phyloP scores from a whole-genome alignment of 768 basidiomycete species.

The Lactarius quietus region DNA sequence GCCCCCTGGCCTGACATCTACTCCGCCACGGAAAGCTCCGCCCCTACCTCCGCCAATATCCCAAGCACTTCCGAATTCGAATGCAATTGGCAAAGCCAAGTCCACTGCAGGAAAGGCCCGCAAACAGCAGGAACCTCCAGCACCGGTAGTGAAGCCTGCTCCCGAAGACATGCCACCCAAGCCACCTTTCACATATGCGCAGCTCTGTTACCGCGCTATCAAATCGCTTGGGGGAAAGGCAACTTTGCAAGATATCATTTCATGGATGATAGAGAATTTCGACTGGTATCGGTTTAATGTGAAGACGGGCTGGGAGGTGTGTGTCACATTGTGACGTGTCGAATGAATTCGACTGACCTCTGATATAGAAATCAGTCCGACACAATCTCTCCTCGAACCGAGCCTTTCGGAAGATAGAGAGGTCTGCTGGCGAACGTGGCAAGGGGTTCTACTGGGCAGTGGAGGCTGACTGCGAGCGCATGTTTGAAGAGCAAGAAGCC shows the following conservation, averaged over 20 bases:
- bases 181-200: slow-evolving; percentile 87
- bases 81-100: slow-evolving; percentile 40
- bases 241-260: slow-evolving; percentile 88
- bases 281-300: slow-evolving; percentile 90
- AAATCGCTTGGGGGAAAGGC: slow-evolving; percentile 77
- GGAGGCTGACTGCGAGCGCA: slow-evolving; percentile 67
- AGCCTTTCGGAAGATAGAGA: slow-evolving; percentile 88
- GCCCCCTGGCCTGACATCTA: slow-evolving; percentile 47
- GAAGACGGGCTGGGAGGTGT: slow-evolving; percentile 85
- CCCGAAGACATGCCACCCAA: slow-evolving; percentile 83
- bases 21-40: slow-evolving; percentile 44
- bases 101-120: slow-evolving; percentile 17
- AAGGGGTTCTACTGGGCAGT: slow-evolving; percentile 95
- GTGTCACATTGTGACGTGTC: slow-evolving; percentile 8
- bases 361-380: slow-evolving; percentile 72
- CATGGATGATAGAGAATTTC: slow-evolving; percentile 84
- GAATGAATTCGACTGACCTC: slow-evolving; percentile 1
- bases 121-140: slow-evolving; percentile 32
- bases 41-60: slow-evolving; percentile 42
- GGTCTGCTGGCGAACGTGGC: slow-evolving; percentile 78
- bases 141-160: slow-evolving; percentile 41
- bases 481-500: slow-evolving; percentile 67
- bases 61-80: slow-evolving; percentile 60
- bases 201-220: slow-evolving; percentile 87
- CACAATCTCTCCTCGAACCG: slow-evolving; percentile 92